Evolutionary conservation across 176 grass and related monocot genomes (phyloP), one percentile per base, ranked within the genome.

Genomic region (Elaeis guineensis): DNA sequence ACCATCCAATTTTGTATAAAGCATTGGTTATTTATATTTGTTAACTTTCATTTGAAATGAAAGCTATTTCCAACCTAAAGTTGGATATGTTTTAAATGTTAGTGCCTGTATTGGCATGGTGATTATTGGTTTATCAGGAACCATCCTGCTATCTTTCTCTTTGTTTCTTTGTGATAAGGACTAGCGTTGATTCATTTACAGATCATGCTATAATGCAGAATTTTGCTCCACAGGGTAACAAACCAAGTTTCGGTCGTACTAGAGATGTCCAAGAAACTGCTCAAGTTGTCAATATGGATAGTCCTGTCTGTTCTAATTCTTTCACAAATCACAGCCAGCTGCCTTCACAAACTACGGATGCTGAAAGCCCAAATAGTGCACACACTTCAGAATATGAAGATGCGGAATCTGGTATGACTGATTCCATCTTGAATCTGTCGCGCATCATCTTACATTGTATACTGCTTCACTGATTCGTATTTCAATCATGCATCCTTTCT

Each of bases 361-460:
- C 80, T 53, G 87, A 87, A 72, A 97, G 93, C 78, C 87, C 84
- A 75, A 83, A 85, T 79, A 97, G 87, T 91, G 87, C 80, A 62
- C 81, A 91, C 63, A 83, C 89, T 69, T 91, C 84, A 75, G 92
- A 91, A 76, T 87, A 87, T 82, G 93, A 91, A 82, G 87, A 97
- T 91, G 85, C 86, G 69, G 83, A 91, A 88, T 88, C 93, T 91
- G 87, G 93, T 97, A 89, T 65, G 70, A 66, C 78, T 79, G 74
- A 79, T 79, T 73, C 77, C 70, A 78, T 67, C 68, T 77, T 63
- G 70, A 48, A 62, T 53, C 59, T 75, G 23, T 74, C 76, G 49
- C 65, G 82, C 73, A 81, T 77, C 75, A 75, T 81, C 52, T 76
- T 74, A 75, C 57, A 52, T 54, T 49, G 49, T 84, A 48, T 72